phyloP scores from a whole-genome alignment of 108 stramenopile species.

The Asterionellopsis glacialis region DNA sequence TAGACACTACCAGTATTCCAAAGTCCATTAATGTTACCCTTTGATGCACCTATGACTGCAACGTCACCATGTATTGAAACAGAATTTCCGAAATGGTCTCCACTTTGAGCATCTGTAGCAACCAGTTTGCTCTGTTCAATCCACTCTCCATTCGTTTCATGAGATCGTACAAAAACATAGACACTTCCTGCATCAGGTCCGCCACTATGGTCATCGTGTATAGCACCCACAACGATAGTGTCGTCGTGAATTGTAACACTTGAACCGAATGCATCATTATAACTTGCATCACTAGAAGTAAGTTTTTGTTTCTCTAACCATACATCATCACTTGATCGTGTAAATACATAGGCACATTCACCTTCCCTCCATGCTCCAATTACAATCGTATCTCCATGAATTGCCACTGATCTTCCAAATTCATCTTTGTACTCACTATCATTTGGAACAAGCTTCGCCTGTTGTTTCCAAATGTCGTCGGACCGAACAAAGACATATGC shows the following conservation, averaged over 20 bases:
- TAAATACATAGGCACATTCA: conserved; percentile 28
- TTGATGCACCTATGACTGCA: conserved; percentile 18
- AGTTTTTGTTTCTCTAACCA: conserved; percentile 21
- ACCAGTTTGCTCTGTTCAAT: neutral
- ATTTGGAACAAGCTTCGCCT: conserved; percentile 9
- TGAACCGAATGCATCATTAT: conserved; percentile 26
- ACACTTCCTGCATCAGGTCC: conserved; percentile 12
- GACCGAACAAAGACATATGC: neutral
- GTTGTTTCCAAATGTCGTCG: neutral
- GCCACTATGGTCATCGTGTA: conserved; percentile 9
- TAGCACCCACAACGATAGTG: conserved; percentile 24
- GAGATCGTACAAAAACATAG: conserved; percentile 13
- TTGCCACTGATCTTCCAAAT: conserved; percentile 23
- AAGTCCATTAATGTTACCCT: conserved; percentile 12
- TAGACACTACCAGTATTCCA: conserved; percentile 14
- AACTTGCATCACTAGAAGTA: conserved; percentile 11
- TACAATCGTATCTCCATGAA: conserved; percentile 20
- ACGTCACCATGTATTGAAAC: conserved; percentile 18
- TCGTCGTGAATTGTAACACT: conserved; percentile 17
- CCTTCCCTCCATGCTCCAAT: conserved; percentile 24
- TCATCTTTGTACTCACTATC: conserved; percentile 11
- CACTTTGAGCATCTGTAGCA: conserved; percentile 18
- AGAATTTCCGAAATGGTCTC: conserved; percentile 24
- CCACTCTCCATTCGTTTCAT: neutral
- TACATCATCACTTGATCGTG: conserved; percentile 1